A percentile compares a stretch with the other conserved stretches of the same genome.
phyloP scores from a whole-genome alignment of 306 rosid genomes.

The Quercus rubra region DNA sequence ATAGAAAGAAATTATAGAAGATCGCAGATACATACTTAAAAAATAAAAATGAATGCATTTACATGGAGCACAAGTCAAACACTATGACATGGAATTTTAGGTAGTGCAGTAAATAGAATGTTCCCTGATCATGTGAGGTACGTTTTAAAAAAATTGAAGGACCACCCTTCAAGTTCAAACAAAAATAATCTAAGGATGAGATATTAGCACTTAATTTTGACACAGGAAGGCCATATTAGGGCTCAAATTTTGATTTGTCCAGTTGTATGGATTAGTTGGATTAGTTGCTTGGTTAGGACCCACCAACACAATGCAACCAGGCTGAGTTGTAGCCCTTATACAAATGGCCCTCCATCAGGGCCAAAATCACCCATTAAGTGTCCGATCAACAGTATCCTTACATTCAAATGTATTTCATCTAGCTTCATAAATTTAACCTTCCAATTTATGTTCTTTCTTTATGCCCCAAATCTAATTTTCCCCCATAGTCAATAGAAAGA shows the following conservation, averaged over 20 bases:
- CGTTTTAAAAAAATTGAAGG: background rate
- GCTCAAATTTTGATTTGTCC: background rate
- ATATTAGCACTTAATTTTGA: background rate
- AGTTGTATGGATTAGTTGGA: background rate
- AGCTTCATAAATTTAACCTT: background rate
- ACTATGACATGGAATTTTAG: background rate
- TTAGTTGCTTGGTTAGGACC: background rate
- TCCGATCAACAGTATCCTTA: background rate
- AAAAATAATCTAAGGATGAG: background rate
- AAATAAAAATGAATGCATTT: too few relatives aligned
- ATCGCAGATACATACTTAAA: background rate
- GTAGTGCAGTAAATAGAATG: background rate
- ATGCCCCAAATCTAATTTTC: background rate
- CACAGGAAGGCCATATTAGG: background rate
- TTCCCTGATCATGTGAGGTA: background rate
- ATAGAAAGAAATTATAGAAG: conserved; percentile 3
- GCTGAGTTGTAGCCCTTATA: background rate
- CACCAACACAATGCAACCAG: background rate
- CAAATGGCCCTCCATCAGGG: background rate
- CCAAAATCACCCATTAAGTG: background rate
- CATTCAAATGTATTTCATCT: background rate
- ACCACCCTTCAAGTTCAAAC: background rate
- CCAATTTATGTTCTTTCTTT: background rate
- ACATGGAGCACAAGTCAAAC: background rate
- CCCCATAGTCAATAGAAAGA: background rate